Evolutionary conservation across 805 yeast genomes (phyloP), one percentile per base, ranked within the genome.

Genomic region (Candida qinlingensis): DNA sequence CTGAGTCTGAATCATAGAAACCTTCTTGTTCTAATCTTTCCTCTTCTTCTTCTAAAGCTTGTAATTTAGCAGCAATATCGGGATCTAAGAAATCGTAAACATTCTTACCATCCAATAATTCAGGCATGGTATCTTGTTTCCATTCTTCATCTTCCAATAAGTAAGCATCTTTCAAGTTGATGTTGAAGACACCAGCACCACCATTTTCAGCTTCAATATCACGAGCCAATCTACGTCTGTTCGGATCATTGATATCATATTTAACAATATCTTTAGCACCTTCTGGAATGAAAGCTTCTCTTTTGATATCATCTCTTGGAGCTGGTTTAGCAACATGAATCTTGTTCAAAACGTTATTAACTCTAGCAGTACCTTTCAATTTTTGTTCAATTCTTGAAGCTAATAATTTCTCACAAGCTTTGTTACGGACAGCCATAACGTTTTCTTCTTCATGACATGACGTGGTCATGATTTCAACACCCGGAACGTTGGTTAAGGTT

Each of bases 51-150:
- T 94, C 99, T 55, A 94, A 75, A 13, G 96, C 96, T 70, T 89
- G 89, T 65, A 94, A 78, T 72, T 94, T 94, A 56, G 88, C 85
- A 43, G 90, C 86, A 64, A 94, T 94, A 59, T 94, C 99, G 39
- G 96, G 89, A 63, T 94, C 99, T 67, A 94, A 77, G 84, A 87
- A 94, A 71, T 94, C 99, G 71, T 90, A 92, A 50, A 94, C 97
- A 66, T 94, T 94, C 74, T 82, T 86, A 71, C 99, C 99, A 63
- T 94, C 90, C 66, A 94, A 74, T 47, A 94, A 78, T 75, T 94
- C 99, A 29, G 99, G 99, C 89, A 94, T 89, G 54, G 85, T 78
- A 69, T 94, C 99, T 57, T 89, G 81, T 78, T 92, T 92, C 99
- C 99, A 94, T 55, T 88, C 95, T 45, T 92, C 98, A 65, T 94